Evolutionary conservation across 2,329 filamentous ascomycete species (phyloP).

Genomic region (Verticillium tricorpus): DNA sequence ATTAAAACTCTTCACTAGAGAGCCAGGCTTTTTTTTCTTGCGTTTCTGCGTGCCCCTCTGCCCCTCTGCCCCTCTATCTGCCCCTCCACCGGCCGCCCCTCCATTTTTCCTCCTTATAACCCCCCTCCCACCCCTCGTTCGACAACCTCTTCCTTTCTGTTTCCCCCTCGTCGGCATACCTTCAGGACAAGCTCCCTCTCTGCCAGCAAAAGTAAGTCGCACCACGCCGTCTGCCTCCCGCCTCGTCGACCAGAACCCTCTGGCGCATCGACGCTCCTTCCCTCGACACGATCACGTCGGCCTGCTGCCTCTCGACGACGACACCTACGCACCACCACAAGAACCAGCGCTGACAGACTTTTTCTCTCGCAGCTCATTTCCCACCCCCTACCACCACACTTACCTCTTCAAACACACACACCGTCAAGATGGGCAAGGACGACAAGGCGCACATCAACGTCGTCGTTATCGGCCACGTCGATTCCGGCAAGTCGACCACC

Average conservation of each 20-base stretch:
- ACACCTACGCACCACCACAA: not conserved
- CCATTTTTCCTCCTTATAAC: not conserved
- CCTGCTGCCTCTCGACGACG: not conserved
- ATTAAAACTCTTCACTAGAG: not conserved
- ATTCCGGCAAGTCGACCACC: conserved; percentile 98
- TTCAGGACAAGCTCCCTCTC: not conserved
- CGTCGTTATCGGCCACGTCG: conserved; percentile 99
- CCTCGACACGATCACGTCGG: too few relatives aligned
- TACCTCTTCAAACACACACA: not conserved
- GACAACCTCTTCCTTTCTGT: conserved; percentile 1
- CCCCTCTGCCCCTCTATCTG: conserved; percentile 1
- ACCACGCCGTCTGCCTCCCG: not conserved
- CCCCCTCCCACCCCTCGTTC: not conserved
- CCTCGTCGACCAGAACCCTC: not conserved
- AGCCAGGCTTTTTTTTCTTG: not conserved
- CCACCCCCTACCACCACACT: not conserved
- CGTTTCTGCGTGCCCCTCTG: not conserved
- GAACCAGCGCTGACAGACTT: not conserved
- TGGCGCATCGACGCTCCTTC: too few relatives aligned
- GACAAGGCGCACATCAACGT: conserved; percentile 87
- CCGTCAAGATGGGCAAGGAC: conserved; percentile 61
- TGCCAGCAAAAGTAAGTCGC: not conserved
- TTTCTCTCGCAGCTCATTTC: not conserved
- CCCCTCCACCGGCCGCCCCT: not conserved
- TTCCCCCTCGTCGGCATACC: conserved; percentile 4